Base-by-base conservation (phyloP, 1,139 yeast species). In the Yamadazyma dushanensis region DNA sequence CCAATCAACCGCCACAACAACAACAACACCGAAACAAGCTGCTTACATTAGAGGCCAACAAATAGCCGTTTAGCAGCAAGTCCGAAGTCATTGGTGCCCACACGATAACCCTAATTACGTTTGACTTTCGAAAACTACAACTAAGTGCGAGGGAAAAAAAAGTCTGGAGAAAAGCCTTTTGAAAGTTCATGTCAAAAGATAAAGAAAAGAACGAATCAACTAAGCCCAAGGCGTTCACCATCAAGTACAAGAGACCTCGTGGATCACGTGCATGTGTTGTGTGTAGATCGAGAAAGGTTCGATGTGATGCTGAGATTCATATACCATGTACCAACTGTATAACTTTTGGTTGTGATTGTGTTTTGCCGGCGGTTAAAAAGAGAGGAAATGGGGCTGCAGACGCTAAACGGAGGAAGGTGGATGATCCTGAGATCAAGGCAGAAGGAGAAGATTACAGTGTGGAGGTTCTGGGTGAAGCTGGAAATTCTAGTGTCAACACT, bases 291-390 rank as follows among this genome's bases (percentile, higher is more conserved):
- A 61, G 90, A 28, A 83, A 83, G 53, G 90, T 82, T 11, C 69
- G 90, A 22, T 81, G 89, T 77, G 67, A 81, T 65, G 78, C 79
- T 4, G 76, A 71, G 41, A 77, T 78, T 34, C 85, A 81, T 49
- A 79, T 80, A 49, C 90, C 90, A 3, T 83, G 90, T 53, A 80
- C 89, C 20, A 83, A 83, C 56, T 83, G 90, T 54, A 73, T 80
- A 33, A 84, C 89, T 1, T 83, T 83, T 60, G 85, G 86, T 2
- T 80, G 87, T 54, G 88, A 80, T 43, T 83, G 90, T 60, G 64
- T 68, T 24, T 66, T 81, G 33, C 88, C 88, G 1, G 85, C 78
- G 37, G 72, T 71, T 17, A 73, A 73, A 53, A 64, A 71, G 52
- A 53, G 77, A 51, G 71, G 71, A 16, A 59, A 54, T 34, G 51